Evolutionary conservation across 148 eudicot genomes (phyloP).

Genomic region (Rhododendron kiyosumense): DNA sequence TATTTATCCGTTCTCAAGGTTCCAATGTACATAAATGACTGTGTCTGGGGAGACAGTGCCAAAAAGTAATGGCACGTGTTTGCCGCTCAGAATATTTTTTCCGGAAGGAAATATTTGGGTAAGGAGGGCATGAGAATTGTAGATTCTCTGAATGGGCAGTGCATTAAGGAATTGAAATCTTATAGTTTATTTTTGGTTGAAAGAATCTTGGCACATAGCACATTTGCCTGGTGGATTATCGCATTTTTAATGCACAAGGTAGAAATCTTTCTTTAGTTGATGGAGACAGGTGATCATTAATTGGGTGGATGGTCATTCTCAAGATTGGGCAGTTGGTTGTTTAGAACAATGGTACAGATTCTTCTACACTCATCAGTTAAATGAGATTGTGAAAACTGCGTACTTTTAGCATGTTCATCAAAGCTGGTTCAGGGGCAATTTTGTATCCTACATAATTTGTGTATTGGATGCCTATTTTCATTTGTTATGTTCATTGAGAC

Average conservation of each 20-base stretch:
- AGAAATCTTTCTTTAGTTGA: background rate
- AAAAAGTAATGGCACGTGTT: background rate
- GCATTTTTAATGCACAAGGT: background rate
- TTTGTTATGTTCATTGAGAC: too few relatives aligned
- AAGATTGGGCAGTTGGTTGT: too few relatives aligned
- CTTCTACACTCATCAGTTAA: too few relatives aligned
- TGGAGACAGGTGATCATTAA: background rate
- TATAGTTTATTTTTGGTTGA: background rate
- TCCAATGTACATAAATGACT: background rate
- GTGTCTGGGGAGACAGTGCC: background rate
- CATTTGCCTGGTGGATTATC: background rate
- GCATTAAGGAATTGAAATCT: background rate
- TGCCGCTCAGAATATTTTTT: background rate
- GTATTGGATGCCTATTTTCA: too few relatives aligned
- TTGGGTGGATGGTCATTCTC: background rate
- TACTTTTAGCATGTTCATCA: too few relatives aligned
- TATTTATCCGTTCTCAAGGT: background rate
- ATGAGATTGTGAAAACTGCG: too few relatives aligned
- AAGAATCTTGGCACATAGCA: background rate
- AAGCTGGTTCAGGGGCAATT: too few relatives aligned
- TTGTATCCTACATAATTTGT: too few relatives aligned
- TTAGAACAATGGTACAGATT: too few relatives aligned
- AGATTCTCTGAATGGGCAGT: background rate
- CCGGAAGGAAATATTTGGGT: background rate
- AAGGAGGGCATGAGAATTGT: background rate